Evolutionary conservation across 306 rosid species (phyloP).

Genomic region (Ormosia semicastrata): DNA sequence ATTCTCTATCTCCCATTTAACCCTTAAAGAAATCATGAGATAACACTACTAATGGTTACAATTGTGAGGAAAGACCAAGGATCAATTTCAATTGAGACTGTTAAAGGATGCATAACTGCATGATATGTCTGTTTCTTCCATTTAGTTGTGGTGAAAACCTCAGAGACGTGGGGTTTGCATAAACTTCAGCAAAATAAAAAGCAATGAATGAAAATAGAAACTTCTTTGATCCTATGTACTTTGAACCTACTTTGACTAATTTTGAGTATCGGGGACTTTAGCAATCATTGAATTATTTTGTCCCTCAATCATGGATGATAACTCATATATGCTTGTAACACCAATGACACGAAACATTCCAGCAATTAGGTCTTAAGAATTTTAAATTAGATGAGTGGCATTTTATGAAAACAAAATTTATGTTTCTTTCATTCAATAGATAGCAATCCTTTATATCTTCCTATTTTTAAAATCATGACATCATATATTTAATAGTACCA

Average conservation of each 20-base stretch:
- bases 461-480: neutral
- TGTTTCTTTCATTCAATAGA: neutral
- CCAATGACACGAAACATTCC: constrained; percentile 14
- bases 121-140: too few relatives aligned
- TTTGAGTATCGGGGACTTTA: neutral
- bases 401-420: neutral
- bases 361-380: neutral
- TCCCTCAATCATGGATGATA: neutral
- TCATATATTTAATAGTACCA: neutral
- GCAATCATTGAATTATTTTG: neutral
- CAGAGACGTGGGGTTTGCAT: neutral
- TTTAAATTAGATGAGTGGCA: neutral
- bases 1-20: neutral
- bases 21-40: neutral
- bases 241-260: constrained; percentile 3
- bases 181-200: constrained; percentile 2
- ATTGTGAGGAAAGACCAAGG: constrained; percentile 16
- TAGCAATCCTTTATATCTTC: neutral
- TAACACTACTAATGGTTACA: neutral
- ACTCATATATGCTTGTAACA: neutral
- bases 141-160: too few relatives aligned
- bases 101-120: neutral
- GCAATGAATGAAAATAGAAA: neutral
- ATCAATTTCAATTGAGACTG: constrained; percentile 1
- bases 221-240: neutral